Base-by-base conservation (phyloP, 768 basidiomycete genomes). In the Hypsizygus marmoreus region DNA sequence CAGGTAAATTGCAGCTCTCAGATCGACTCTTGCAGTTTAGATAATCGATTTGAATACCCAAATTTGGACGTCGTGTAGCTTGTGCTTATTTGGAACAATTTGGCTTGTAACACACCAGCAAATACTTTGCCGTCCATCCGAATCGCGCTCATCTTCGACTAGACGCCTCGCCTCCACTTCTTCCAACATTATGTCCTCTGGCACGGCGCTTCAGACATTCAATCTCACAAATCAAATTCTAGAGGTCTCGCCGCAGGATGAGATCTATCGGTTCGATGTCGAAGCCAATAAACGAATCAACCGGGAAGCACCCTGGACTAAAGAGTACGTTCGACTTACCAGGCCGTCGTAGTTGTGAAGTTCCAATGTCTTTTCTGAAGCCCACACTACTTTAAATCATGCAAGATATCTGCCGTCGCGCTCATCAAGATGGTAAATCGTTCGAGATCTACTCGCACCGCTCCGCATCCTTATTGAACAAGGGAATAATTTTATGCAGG, bases 381-480 rank as follows among this genome's bases (percentile, higher is more conserved):
- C 53, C 85, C 86, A 0, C 83, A 88, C 55, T 85, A 84, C 70
- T 89, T 90, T 70, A 92, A 86, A 62, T 77, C 81, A 66, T 99
- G 88, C 68, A 95, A 91, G 71, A 98, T 99, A 57, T 95, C 93
- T 0, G 92, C 92, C 0, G 82, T 97, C 20, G 93, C 95, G 10
- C 69, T 99, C 42, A 91, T 98, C 57, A 99, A 98, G 78, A 97
- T 97, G 81, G 87, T 88, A 55, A 51, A 59, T 31, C 26, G 24
- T 33, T 19, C 32, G 26, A 19, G 24, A n/a, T 49, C 10, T 30
- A 8, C 24, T 40, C 33, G 37, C 45, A 37, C 42, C 47, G 33
- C 32, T 19, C 37, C n/a, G 14, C 13, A 12, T 37, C 9, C 17
- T 28, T 22, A 29, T 31, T 19, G 5, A 13, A 41, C 39, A 17